These are phyloP conservation scores for Dunaliella sp. DNA, from an alignment of 139 green algal species.

Conservation along the genomic window DNA sequence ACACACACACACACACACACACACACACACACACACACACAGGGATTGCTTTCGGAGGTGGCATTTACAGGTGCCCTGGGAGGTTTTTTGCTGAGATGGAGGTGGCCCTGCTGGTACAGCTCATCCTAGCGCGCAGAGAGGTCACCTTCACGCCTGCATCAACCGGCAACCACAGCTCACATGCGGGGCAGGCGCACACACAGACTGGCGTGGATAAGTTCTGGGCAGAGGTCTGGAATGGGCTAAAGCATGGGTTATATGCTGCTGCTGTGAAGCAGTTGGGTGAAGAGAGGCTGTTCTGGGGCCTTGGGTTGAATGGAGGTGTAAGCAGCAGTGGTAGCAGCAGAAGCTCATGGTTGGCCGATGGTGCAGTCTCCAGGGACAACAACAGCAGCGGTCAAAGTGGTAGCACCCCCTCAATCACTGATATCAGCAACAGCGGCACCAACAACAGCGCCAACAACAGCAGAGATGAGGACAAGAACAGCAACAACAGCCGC, in stretches of 20 bases:
- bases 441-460: not conserved
- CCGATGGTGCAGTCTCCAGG: no score
- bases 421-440: not conserved
- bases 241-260: slow-evolving; percentile 2
- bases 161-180: not conserved
- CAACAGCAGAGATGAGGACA: no score
- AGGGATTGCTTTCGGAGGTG: slow-evolving; percentile 40
- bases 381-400: slow-evolving; percentile 29
- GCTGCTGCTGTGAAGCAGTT: slow-evolving; percentile 10
- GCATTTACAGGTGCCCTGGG: slow-evolving; percentile 66
- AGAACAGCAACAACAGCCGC: not conserved
- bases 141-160: not conserved
- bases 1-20: not conserved
- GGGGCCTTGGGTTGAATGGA: not conserved
- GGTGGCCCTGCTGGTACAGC: slow-evolving; percentile 53
- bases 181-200: no score
- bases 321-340: not conserved
- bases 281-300: not conserved
- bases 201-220: not conserved
- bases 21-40: not conserved
- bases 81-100: slow-evolving; percentile 75
- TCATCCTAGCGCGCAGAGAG: slow-evolving; percentile 40
- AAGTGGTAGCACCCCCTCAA: no score
- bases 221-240: not conserved
- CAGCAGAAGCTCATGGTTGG: no score